These are phyloP conservation scores for Mycena citricolor DNA, from an alignment of 1,284 basidiomycete species.

Conservation along the genomic window DNA sequence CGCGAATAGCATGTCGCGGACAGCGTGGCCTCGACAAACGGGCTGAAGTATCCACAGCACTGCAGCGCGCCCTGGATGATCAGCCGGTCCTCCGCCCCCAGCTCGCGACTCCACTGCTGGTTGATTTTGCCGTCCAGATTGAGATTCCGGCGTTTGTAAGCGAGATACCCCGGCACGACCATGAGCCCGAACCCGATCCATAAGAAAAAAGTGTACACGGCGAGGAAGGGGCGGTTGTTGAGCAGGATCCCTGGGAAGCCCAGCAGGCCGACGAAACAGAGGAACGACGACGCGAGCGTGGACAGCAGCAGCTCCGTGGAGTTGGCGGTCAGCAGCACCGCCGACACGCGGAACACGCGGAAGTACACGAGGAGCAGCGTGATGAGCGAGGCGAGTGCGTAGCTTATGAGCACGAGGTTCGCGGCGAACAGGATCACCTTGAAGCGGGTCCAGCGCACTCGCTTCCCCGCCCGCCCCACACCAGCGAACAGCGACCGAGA, in stretches of 20 bases:
- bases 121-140: conserved; percentile 76
- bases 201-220: conserved; percentile 61
- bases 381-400: conserved; percentile 53
- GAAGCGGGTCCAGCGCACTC: conserved; percentile 66
- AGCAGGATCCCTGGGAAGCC: conserved; percentile 70
- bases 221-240: conserved; percentile 70
- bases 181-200: conserved; percentile 65
- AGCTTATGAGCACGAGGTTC: conserved; percentile 38
- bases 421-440: conserved; percentile 35
- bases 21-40: conserved; percentile 66
- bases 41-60: conserved; percentile 75
- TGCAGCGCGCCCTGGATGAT: conserved; percentile 61
- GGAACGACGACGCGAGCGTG: conserved; percentile 51
- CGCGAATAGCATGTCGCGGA: conserved; percentile 64
- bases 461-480: conserved; percentile 24
- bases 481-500: conserved; percentile 33
- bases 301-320: conserved; percentile 57
- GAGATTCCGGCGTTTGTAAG: conserved; percentile 64
- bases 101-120: conserved; percentile 58
- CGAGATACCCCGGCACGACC: conserved; percentile 66
- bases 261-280: conserved; percentile 53
- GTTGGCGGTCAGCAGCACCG: conserved; percentile 62
- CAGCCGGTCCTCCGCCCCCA: conserved; percentile 53
- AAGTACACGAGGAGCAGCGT: conserved; percentile 64
- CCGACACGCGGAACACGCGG: conserved; percentile 56